Evolutionary conservation across 2,329 filamentous ascomycete genomes (phyloP).

Genomic region (Colletotrichum agaves): DNA sequence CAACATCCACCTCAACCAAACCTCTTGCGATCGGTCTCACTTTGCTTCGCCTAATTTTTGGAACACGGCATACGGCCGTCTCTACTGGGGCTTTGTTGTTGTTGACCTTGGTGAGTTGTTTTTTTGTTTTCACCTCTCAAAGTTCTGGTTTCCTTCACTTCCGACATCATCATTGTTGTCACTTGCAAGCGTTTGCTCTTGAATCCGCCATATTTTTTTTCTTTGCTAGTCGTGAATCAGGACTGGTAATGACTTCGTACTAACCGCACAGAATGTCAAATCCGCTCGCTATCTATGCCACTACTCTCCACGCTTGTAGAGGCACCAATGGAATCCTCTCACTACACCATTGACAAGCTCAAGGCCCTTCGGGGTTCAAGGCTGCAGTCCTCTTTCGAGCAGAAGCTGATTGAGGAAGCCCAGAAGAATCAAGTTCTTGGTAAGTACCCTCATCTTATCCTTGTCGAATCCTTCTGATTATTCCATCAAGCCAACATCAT

Average conservation of each 20-base stretch:
- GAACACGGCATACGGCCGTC: slow-evolving; percentile 13
- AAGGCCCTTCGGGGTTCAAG: slow-evolving; percentile 26
- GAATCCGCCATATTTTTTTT: too few species aligned
- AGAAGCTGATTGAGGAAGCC: slow-evolving; percentile 21
- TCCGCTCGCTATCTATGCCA: not conserved
- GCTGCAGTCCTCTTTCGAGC: slow-evolving; percentile 17
- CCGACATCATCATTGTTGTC: not conserved
- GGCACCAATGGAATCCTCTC: slow-evolving; percentile 19
- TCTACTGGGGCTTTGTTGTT: not conserved
- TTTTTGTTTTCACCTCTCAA: not conserved
- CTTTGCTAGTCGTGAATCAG: too few species aligned
- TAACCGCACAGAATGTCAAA: too few species aligned
- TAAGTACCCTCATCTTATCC: not conserved
- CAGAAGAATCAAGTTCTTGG: slow-evolving; percentile 11
- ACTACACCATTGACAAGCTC: slow-evolving; percentile 30
- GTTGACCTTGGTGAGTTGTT: slow-evolving; percentile 3
- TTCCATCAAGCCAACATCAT: slow-evolving; percentile 29
- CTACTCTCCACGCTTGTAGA: not conserved
- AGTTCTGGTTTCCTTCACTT: too few species aligned
- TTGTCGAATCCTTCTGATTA: not conserved
- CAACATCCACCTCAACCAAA: slow-evolving; percentile 5
- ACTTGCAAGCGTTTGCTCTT: too few species aligned
- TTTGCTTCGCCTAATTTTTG: slow-evolving; percentile 28
- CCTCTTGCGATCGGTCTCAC: slow-evolving; percentile 8
- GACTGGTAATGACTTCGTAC: too few species aligned